phyloP scores from a whole-genome alignment of 805 yeast species.

The Kodamaea sagamina region DNA sequence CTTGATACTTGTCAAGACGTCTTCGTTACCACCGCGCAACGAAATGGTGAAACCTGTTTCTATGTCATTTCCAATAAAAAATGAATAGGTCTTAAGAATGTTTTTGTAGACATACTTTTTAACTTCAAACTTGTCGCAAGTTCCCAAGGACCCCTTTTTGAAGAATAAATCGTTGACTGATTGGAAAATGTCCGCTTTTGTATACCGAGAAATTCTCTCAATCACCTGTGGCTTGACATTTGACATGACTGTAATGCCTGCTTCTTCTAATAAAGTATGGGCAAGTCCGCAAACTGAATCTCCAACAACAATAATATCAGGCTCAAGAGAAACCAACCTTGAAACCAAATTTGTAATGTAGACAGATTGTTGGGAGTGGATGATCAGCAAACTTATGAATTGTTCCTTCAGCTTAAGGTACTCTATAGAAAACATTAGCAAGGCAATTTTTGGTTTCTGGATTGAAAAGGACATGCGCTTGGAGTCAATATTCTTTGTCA shows the following conservation, averaged over 20 bases:
- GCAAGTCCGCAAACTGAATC: constrained; percentile 85
- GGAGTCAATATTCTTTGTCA: constrained; percentile 80
- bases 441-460: constrained; percentile 69
- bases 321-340: constrained; percentile 71
- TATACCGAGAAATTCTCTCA: constrained; percentile 72
- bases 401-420: constrained; percentile 76
- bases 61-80: constrained; percentile 72
- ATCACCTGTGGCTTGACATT: constrained; percentile 81
- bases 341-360: constrained; percentile 79
- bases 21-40: constrained; percentile 75
- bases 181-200: constrained; percentile 81
- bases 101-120: constrained; percentile 61
- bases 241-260: constrained; percentile 78
- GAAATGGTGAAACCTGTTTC: constrained; percentile 82
- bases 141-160: constrained; percentile 61
- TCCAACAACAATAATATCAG: constrained; percentile 77
- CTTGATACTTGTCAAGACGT: constrained; percentile 64
- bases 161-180: constrained; percentile 84
- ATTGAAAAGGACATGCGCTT: constrained; percentile 72
- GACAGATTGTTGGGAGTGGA: constrained; percentile 84
- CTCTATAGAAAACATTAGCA: constrained; percentile 88
- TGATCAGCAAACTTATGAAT: constrained; percentile 78
- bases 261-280: constrained; percentile 63
- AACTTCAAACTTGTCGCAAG: constrained; percentile 71
- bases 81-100: constrained; percentile 69